These are phyloP conservation scores for Onygenales sp. DNA, from an alignment of 2,329 filamentous ascomycete species.

Conservation along the genomic window DNA sequence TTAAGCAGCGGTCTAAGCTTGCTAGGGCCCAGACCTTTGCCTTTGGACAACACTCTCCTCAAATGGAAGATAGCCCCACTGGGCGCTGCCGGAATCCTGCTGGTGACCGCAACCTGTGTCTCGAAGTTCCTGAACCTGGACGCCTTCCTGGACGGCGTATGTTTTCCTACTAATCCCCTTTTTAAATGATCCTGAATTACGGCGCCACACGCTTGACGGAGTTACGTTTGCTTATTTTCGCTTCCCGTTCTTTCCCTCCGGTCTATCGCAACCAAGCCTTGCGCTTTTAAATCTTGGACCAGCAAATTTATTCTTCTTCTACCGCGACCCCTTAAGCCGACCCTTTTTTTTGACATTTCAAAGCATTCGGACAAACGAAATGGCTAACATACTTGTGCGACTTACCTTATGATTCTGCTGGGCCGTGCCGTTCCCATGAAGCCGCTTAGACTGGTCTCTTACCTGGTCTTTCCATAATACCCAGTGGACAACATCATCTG, in stretches of 20 bases:
- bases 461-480: neutral
- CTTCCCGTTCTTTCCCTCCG: neutral
- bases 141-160: slow-evolving; percentile 33
- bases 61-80: slow-evolving; percentile 56
- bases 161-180: slow-evolving; percentile 29
- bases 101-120: slow-evolving; percentile 21
- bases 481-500: neutral
- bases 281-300: slow-evolving; percentile 2
- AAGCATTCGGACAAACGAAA: slow-evolving; percentile 4
- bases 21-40: slow-evolving; percentile 88
- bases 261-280: neutral
- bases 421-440: neutral
- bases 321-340: neutral
- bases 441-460: neutral
- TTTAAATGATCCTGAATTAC: slow-evolving; percentile 1
- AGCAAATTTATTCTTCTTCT: neutral
- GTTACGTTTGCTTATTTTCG: slow-evolving; percentile 8
- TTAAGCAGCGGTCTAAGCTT: slow-evolving; percentile 80
- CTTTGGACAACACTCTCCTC: slow-evolving; percentile 63
- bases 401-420: slow-evolving; percentile 1
- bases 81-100: slow-evolving; percentile 31
- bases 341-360: slow-evolving; percentile 4
- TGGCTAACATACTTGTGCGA: slow-evolving; percentile 5
- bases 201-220: slow-evolving; percentile 11
- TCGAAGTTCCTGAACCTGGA: slow-evolving; percentile 27